Percentiles rank a stretch among this genome's conserved stretches.
phyloP scores from a whole-genome alignment of 2,329 filamentous ascomycete species.

The Fusarium haematococcum region DNA sequence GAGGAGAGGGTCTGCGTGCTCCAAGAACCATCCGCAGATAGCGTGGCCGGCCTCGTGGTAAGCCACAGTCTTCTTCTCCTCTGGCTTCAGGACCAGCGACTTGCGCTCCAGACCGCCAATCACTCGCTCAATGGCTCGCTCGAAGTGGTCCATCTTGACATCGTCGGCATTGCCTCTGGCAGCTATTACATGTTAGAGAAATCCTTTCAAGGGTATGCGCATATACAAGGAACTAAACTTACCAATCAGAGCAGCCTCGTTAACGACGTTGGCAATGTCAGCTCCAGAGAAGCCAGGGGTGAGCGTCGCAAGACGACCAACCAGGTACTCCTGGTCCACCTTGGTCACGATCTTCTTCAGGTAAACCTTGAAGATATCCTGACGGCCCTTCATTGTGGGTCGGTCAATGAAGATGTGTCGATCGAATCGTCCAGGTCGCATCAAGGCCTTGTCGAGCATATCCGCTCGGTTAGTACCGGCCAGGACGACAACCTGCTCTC shows the following conservation, averaged over 20 bases:
- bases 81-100: conserved; percentile 89
- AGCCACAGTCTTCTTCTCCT: conserved; percentile 95
- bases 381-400: conserved; percentile 95
- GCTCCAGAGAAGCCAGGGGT: conserved; percentile 98
- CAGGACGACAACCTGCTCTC: conserved; percentile 94
- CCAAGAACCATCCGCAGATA: conserved; percentile 98
- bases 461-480: conserved; percentile 97
- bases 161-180: conserved; percentile 83
- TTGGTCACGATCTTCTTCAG: conserved; percentile 93
- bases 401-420: conserved; percentile 95
- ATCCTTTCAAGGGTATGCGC: conserved; percentile 4
- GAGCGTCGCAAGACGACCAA: conserved; percentile 88
- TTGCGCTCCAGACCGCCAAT: conserved; percentile 98
- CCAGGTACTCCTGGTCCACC: conserved; percentile 88
- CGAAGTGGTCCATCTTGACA: conserved; percentile 91
- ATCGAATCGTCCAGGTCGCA: conserved; percentile 97
- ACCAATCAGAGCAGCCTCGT: conserved; percentile 97
- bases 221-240: conserved; percentile 57
- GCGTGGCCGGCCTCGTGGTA: conserved; percentile 99
- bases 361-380: conserved; percentile 96
- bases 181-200: conserved; percentile 63
- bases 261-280: conserved; percentile 98
- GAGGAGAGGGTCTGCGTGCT: conserved; percentile 94
- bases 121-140: conserved; percentile 97
- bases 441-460: conserved; percentile 92